A percentile compares a stretch with the other conserved stretches of the same genome.
Evolutionary conservation across 1,284 basidiomycete genomes (phyloP).

Genomic region (Fomitopsis pinicola): DNA sequence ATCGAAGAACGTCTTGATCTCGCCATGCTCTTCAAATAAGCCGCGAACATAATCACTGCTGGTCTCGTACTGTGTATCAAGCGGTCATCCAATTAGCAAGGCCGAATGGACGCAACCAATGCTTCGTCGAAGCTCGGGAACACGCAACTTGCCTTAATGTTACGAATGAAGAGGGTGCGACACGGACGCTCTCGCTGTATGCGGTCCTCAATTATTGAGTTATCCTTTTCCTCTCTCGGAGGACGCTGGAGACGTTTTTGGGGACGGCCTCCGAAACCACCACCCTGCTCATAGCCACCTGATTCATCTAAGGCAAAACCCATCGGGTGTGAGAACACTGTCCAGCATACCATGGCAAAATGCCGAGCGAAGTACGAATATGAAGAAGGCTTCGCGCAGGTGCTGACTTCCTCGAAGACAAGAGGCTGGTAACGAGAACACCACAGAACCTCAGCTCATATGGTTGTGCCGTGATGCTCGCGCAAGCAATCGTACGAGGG

Average conservation of each 20-base stretch:
- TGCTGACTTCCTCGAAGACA: background rate
- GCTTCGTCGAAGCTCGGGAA: background rate
- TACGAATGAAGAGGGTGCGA: slow-evolving; percentile 93
- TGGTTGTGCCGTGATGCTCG: background rate
- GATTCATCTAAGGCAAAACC: slow-evolving; percentile 54
- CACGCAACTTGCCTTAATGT: slow-evolving; percentile 81
- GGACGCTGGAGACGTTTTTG: slow-evolving; percentile 48
- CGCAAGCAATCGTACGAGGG: background rate
- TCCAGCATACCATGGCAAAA: slow-evolving; percentile 27
- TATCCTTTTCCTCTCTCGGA: slow-evolving; percentile 79
- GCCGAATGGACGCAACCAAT: background rate
- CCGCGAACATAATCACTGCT: slow-evolving; percentile 78
- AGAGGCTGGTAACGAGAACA: slow-evolving; percentile 1
- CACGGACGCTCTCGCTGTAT: slow-evolving; percentile 91
- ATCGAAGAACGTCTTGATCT: slow-evolving; percentile 97
- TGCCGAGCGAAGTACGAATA: background rate
- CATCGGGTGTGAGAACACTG: slow-evolving; percentile 50
- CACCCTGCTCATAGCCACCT: slow-evolving; percentile 50
- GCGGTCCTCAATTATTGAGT: slow-evolving; percentile 84
- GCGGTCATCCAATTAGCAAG: background rate
- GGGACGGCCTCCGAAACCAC: slow-evolving; percentile 40
- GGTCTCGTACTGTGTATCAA: slow-evolving; percentile 77
- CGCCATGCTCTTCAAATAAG: slow-evolving; percentile 88
- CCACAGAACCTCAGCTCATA: slow-evolving; percentile 1
- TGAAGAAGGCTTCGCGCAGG: background rate